These are phyloP conservation scores for Dryadomyces sulphureus DNA, from an alignment of 2,329 filamentous ascomycete species.

Conservation along the genomic window DNA sequence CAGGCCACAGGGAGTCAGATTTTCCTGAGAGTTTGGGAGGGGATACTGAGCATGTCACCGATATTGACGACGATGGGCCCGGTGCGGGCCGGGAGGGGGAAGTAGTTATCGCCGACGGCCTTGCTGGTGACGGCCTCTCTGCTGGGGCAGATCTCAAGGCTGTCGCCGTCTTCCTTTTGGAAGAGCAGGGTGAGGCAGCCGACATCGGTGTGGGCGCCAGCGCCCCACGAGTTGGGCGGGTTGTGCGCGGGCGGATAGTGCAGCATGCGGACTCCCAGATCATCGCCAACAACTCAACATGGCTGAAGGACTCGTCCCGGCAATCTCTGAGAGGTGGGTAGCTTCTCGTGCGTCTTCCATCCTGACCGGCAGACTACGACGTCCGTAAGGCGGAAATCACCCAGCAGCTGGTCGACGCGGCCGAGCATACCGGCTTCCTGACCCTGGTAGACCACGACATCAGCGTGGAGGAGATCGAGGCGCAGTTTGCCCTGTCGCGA, in stretches of 20 bases:
- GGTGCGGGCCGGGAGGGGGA: neutral
- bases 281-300: neutral
- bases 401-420: slow-evolving; percentile 30
- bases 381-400: slow-evolving; percentile 37
- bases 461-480: slow-evolving; percentile 28
- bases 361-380: slow-evolving; percentile 24
- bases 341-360: neutral
- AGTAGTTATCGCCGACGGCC: slow-evolving; percentile 32
- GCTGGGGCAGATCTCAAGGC: slow-evolving; percentile 49
- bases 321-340: neutral
- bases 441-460: slow-evolving; percentile 33
- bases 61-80: neutral
- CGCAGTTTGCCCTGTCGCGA: slow-evolving; percentile 19
- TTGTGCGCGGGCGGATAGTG: slow-evolving; percentile 17
- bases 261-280: slow-evolving; percentile 14
- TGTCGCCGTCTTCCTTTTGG: slow-evolving; percentile 42
- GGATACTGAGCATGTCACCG: neutral
- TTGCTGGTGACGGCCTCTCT: slow-evolving; percentile 43
- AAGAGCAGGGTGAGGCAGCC: slow-evolving; percentile 47
- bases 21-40: neutral
- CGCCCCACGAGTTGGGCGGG: slow-evolving; percentile 36
- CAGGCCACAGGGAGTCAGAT: slow-evolving; percentile 25
- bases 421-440: slow-evolving; percentile 44
- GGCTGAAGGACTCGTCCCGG: neutral
- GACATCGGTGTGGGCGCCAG: slow-evolving; percentile 47